phyloP scores from a whole-genome alignment of 1,284 basidiomycete genomes.

The Ganoderma lingzhi region DNA sequence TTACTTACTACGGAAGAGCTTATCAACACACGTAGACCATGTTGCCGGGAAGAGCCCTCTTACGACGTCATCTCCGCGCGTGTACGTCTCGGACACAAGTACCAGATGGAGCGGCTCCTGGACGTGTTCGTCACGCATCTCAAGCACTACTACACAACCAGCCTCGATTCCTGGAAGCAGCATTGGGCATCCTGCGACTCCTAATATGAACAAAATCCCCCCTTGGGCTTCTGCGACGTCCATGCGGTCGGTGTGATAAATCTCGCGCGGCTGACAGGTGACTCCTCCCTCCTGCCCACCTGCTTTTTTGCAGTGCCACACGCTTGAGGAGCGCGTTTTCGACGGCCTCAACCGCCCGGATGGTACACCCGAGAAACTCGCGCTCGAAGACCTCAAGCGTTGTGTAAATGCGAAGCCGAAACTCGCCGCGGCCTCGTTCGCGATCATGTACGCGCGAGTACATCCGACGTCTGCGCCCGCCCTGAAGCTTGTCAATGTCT shows the following conservation, averaged over 20 bases:
- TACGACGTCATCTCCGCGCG: too few species aligned
- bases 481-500: background rate
- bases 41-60: too few species aligned
- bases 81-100: too few species aligned
- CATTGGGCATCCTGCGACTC: too few species aligned
- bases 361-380: background rate
- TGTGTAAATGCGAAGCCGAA: background rate
- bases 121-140: too few species aligned
- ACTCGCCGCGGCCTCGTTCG: background rate
- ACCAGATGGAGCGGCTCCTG: too few species aligned
- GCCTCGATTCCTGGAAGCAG: too few species aligned
- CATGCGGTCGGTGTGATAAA: conserved; percentile 22
- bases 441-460: background rate
- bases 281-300: conserved; percentile 2
- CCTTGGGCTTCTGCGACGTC: background rate
- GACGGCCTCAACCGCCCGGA: background rate
- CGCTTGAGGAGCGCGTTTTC: background rate
- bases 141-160: too few species aligned
- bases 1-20: too few species aligned
- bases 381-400: background rate
- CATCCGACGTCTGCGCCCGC: background rate
- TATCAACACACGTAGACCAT: too few species aligned
- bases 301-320: conserved; percentile 1
- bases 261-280: conserved; percentile 18
- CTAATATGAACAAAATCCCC: background rate